Evolutionary conservation across 495 filamentous ascomycete species (phyloP), one percentile per base, ranked within the genome.

Genomic region (Lasiosphaeria hispida): DNA sequence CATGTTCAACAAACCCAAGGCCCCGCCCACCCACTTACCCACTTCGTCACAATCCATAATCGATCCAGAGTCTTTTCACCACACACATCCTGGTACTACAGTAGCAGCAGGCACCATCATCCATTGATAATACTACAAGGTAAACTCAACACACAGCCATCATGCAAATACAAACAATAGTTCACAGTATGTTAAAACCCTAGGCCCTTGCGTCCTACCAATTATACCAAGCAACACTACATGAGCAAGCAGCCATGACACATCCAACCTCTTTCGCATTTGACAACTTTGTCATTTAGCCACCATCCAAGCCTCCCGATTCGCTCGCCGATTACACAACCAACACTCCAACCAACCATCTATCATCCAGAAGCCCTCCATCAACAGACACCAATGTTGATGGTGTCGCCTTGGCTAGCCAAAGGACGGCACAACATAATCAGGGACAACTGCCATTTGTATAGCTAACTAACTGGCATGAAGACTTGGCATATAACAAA

Each of bases 101-200:
- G n/a, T 14, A 15, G 43, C 43, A 3, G 43, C n/a, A 47, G 43
- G 43, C 43, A 47, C 43, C 2, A 13, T 47, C 43, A n/a, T n/a
- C n/a, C 43, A 3, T 47, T 14, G n/a, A 38, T 15, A 11, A 47
- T 10, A 15, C 13, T 19, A 47, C 43, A 47, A 47, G 43, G 43
- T 47, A 53, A 53, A 17, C 37, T 13, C 63, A 8, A 56, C 60
- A 57, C 66, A n/a, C 43, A 47, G 43, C 43, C 43, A 2, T 47
- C 18, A 47, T 47, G n/a, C 17, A 5, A 47, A 47, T 47, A 17
- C 43, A 13, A 47, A 47, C 43, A 44, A 44, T 15, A 13, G 43
- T 6, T 47, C 43, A 47, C 9, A 47, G n/a, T 47, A 47, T 47
- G 43, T 47, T 17, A 17, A 2, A 17, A 13, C 4, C 9, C 15